Evolutionary conservation across 192 early-diverging fungal species (phyloP), one percentile per base, ranked within the genome.

Genomic region (Coemansia sp.): DNA sequence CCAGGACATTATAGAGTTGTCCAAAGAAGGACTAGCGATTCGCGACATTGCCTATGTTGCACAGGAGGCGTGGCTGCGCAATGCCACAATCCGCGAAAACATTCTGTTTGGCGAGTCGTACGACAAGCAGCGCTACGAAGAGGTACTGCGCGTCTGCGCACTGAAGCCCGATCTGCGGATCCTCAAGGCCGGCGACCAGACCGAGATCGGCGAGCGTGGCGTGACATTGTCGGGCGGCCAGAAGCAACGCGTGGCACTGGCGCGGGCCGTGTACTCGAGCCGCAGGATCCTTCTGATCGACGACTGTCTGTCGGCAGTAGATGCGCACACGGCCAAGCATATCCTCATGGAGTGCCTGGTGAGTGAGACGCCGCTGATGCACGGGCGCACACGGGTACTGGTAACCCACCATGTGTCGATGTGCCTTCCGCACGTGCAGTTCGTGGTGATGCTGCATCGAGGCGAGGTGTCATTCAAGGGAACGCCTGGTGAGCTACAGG

Each of bases 131-230:
- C 80, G 86, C 7, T 99, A 99, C 57, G 64, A 81, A 21, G 69
- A 82, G 36, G 90, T 92, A 3, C 62, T 99, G 25, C 69, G 81
- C 5, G 84, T 84, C 40, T 97, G 92, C 20, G 93, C 94, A 13
- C 71, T 99, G 9, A 72, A 68, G 9, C 78, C 83, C 6, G 96
- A 99, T 54, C 75, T 99, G 30, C 84, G 85, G 8, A 88, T 87
- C 46, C 54, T 99, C 10, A 74, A 80, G 23, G 85, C 77, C 26
- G 92, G 91, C 12, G 96, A 99, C 66, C 60, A 71, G 44, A 97
- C 96, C 3, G 92, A 97, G 71, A 82, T 99, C 52, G 91, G 91
- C n/a, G 91, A 93, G 51, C 86, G 87, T 45, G 91, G 91, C 11
- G 77, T 90, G 8, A 89, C 83, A 5, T 65, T 92, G 14, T 85